Evolutionary conservation across 805 yeast genomes (phyloP).

Genomic region (Candida multigemmis): DNA sequence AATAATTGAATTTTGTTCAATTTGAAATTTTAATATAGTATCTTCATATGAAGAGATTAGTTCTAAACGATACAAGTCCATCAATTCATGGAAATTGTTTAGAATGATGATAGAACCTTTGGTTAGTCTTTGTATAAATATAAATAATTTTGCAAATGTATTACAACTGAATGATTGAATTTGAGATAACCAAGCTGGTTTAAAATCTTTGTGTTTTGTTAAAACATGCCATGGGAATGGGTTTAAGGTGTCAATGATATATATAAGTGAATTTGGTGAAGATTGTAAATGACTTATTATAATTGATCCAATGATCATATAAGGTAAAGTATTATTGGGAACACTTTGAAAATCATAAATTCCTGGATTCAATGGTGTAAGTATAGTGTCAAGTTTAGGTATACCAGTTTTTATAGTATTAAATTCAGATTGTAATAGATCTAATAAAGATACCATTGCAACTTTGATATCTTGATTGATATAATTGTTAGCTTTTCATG

Average conservation of each 20-base stretch:
- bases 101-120: slow-evolving; percentile 13
- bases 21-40: slow-evolving; percentile 19
- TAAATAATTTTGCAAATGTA: slow-evolving; percentile 19
- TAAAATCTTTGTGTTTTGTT: slow-evolving; percentile 9
- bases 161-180: slow-evolving; percentile 6
- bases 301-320: slow-evolving; percentile 12
- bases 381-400: too few relatives aligned
- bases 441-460: too few relatives aligned
- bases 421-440: too few relatives aligned
- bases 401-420: too few relatives aligned
- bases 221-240: slow-evolving; percentile 20
- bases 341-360: slow-evolving; percentile 28
- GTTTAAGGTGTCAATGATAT: slow-evolving; percentile 21
- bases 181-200: slow-evolving; percentile 10
- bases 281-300: slow-evolving; percentile 18
- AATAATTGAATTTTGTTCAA: slow-evolving; percentile 13
- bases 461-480: too few relatives aligned
- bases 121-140: slow-evolving; percentile 4
- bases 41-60: slow-evolving; percentile 24
- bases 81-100: slow-evolving; percentile 23
- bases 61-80: slow-evolving; percentile 26
- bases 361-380: too few relatives aligned
- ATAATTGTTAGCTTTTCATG: too few relatives aligned
- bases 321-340: slow-evolving; percentile 17
- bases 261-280: slow-evolving; percentile 7